phyloP scores from a whole-genome alignment of 305 asterid species.

The Solanum hybrid region DNA sequence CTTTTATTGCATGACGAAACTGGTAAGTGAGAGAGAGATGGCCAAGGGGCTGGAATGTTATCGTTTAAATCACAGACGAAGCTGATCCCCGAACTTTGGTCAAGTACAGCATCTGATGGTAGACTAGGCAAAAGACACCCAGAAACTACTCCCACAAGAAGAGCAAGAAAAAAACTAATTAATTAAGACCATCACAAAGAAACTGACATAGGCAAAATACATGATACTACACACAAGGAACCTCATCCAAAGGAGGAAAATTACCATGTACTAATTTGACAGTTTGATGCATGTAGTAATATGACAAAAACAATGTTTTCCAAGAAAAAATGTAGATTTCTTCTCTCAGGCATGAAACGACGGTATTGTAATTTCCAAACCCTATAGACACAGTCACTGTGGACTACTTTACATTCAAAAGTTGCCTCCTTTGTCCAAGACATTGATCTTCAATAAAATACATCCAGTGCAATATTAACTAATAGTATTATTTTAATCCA shows the following conservation, averaged over 20 bases:
- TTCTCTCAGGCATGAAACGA: not conserved
- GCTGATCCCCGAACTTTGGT: constrained; percentile 67
- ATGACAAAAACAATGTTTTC: not conserved
- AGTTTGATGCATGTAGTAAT: not conserved
- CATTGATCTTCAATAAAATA: not conserved
- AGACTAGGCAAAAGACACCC: constrained; percentile 97
- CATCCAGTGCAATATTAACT: not conserved
- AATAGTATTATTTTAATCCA: not conserved
- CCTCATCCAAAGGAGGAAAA: not conserved
- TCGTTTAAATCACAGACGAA: constrained; percentile 93
- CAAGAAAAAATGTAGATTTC: not conserved
- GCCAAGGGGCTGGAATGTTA: constrained; percentile 99
- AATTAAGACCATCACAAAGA: not conserved
- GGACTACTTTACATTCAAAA: not conserved
- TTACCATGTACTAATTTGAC: not conserved
- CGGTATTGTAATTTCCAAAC: not conserved
- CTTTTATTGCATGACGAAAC: constrained; percentile 87
- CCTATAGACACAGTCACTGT: not conserved
- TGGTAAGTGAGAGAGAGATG: constrained; percentile 57
- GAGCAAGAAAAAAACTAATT: not conserved
- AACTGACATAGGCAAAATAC: not conserved
- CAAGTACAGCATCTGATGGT: constrained; percentile 86
- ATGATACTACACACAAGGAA: not conserved
- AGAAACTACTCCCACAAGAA: constrained; percentile 36
- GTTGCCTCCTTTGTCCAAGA: not conserved